phyloP scores from a whole-genome alignment of 2,329 filamentous ascomycete species.

The Diplodia seriata region DNA sequence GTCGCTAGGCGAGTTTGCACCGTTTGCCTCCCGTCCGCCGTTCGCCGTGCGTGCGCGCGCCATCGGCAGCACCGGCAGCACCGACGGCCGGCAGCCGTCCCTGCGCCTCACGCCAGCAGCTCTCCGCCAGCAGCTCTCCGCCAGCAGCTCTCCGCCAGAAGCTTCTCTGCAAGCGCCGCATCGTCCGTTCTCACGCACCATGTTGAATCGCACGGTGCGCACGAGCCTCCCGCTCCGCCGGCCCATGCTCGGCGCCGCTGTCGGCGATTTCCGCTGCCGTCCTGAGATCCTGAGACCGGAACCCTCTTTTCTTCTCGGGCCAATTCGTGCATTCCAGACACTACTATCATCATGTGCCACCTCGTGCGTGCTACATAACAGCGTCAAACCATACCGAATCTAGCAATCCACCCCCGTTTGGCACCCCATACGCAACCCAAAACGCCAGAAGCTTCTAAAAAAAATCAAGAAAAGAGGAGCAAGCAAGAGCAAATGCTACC shows the following conservation, averaged over 20 bases:
- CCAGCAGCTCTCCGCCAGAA: background rate
- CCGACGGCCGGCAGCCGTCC: background rate
- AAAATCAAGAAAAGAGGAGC: background rate
- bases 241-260: conserved; percentile 19
- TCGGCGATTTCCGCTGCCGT: conserved; percentile 3
- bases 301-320: background rate
- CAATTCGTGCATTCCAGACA: background rate
- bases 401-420: background rate
- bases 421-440: conserved; percentile 9
- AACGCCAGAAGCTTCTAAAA: background rate
- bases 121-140: too few species aligned
- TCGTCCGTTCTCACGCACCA: background rate
- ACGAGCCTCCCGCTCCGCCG: conserved; percentile 1
- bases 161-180: background rate
- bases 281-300: background rate
- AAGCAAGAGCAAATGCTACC: background rate
- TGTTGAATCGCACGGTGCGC: background rate
- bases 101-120: too few species aligned
- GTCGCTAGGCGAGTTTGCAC: conserved; percentile 16
- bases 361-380: conserved; percentile 9
- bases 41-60: too few species aligned
- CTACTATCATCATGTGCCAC: conserved; percentile 4
- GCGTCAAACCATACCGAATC: background rate
- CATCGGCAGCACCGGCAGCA: too few species aligned
- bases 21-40: background rate